Base-by-base conservation (phyloP, 768 basidiomycete species). In the Astraeus odoratus region DNA sequence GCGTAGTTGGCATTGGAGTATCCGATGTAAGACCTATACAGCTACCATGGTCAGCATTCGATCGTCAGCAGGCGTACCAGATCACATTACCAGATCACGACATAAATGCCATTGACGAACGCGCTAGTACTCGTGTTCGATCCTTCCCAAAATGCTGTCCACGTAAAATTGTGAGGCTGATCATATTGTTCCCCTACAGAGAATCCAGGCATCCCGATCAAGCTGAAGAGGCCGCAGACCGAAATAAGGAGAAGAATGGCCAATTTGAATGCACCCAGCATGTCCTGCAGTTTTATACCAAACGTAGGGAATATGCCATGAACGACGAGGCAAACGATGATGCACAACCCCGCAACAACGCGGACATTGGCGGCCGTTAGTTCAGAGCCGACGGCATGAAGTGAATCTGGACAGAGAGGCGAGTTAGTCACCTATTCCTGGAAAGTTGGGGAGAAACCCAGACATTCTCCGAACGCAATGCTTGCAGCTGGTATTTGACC, bases 1-100 rank as follows among this genome's bases (percentile, higher is more conserved):
- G 78, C 81, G 50, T 84, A 86, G 55, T 87, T 86, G 8, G 83
- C 83, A 46, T 82, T 84, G 2, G 78, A 75, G 56, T 86, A 89
- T 0, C 86, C 86, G 38, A 75, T 71, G 55, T 78, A 84, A 0
- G 81, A 80, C 83, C 83, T 85, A 33, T 9, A 52, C 5, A 42
- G 38, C 8, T 3, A 19, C 6, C 27, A 29, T 30, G 5, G 44
- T 10, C 5, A 2, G n/a, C n/a, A n/a, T n/a, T n/a, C n/a, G n/a
- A n/a, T n/a, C n/a, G n/a, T n/a, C n/a, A n/a, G n/a, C n/a, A n/a
- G n/a, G n/a, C n/a, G n/a, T n/a, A n/a, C n/a, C n/a, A n/a, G n/a
- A n/a, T n/a, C n/a, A n/a, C n/a, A n/a, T n/a, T n/a, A n/a, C 4
- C 85, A 87, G 19, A 83, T 80, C 34, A 86, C 80, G 50, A 73